A percentile compares a stretch with the other conserved stretches of the same genome.
Evolutionary conservation across 345 rosid genomes (phyloP).

Genomic region (Streptanthus diversifolius): DNA sequence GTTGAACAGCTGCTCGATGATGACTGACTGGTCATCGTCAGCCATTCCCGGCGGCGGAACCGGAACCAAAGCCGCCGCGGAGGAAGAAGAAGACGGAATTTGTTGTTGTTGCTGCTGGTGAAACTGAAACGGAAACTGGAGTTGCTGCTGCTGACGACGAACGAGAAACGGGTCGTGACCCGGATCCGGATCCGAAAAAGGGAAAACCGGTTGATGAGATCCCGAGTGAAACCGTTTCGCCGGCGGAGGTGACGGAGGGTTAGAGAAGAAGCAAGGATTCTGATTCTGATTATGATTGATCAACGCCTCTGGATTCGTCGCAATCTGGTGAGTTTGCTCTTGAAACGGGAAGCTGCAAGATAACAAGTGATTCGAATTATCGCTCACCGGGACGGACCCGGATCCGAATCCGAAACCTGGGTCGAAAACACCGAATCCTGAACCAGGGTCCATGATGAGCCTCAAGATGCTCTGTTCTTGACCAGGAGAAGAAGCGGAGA

Average conservation of each 20-base stretch:
- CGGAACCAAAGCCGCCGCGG: constrained; percentile 5
- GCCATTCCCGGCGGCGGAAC: constrained; percentile 33
- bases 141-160: constrained; percentile 44
- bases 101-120: constrained; percentile 32
- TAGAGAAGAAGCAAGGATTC: constrained; percentile 29
- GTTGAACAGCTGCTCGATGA: constrained; percentile 71
- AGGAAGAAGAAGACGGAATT: constrained; percentile 25
- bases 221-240: constrained; percentile 45
- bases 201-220: constrained; percentile 30
- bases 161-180: constrained; percentile 43
- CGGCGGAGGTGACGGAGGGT: constrained; percentile 47
- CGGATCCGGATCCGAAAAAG: constrained; percentile 42
- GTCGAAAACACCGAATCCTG: constrained; percentile 64
- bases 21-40: constrained; percentile 64
- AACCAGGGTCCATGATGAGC: constrained; percentile 62
- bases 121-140: constrained; percentile 39
- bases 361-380: constrained; percentile 26
- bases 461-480: constrained; percentile 61
- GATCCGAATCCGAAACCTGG: constrained; percentile 56
- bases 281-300: constrained; percentile 42
- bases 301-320: constrained; percentile 42
- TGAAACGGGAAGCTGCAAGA: constrained; percentile 40
- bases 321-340: constrained; percentile 29
- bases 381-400: constrained; percentile 11
- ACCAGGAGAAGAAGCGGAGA: constrained; percentile 52